A percentile compares a stretch with the other conserved stretches of the same genome.
Conservation (phyloP, 768 basidiomycete genomes). For the Macrolepiota albuminosa region DNA sequence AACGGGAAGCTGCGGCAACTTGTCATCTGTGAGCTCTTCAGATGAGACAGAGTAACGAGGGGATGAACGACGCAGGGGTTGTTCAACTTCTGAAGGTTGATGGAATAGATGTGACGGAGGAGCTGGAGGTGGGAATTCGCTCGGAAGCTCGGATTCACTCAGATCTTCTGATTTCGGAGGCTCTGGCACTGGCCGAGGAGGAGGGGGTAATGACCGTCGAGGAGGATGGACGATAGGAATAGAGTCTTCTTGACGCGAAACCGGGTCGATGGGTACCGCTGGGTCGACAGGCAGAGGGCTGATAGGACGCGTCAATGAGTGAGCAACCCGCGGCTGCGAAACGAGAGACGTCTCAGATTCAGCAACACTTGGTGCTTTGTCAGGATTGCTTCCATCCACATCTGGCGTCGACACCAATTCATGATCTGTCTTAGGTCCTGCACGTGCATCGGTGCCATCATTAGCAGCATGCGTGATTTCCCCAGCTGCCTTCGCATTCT, state of each 20-base stretch:
- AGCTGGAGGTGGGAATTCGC: background rate
- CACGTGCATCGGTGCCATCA: conserved; percentile 8
- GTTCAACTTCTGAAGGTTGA: conserved; percentile 12
- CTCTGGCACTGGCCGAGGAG: conserved; percentile 23
- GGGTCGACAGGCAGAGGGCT: conserved; percentile 6
- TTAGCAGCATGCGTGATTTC: conserved; percentile 10
- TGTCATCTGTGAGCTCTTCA: conserved; percentile 14
- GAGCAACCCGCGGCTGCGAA: conserved; percentile 13
- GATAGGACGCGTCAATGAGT: conserved; percentile 11
- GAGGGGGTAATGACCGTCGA: conserved; percentile 15
- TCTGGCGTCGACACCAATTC: conserved; percentile 1
- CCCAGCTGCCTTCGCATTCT: conserved; percentile 1
- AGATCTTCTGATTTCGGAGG: conserved; percentile 22
- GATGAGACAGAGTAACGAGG: conserved; percentile 5
- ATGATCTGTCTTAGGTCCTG: conserved; percentile 10
- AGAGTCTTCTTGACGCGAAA: background rate
- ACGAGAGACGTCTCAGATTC: conserved; percentile 6
- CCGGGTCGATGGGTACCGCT: conserved; percentile 4
- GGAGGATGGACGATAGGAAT: conserved; percentile 1
- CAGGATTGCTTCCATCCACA: conserved; percentile 1
- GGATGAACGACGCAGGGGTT: conserved; percentile 12
- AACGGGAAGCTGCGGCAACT: conserved; percentile 17
- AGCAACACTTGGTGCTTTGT: conserved; percentile 3
- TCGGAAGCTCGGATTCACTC: conserved; percentile 4
- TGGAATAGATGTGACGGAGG: background rate